phyloP scores from a whole-genome alignment of 495 filamentous ascomycete species.

The Penicillium cataractarum region DNA sequence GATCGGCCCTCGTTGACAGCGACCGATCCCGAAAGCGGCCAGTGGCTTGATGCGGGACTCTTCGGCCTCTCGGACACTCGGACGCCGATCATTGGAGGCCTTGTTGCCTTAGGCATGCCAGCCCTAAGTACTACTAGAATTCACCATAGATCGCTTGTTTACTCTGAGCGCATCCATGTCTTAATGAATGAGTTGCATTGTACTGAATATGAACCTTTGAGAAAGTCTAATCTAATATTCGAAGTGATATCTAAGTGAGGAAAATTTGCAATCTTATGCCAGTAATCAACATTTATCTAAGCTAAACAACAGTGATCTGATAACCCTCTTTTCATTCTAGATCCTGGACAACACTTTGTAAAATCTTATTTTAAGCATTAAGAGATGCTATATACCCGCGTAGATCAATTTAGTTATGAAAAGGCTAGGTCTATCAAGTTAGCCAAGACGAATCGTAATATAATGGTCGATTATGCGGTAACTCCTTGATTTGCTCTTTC shows the following conservation, averaged over 20 bases:
- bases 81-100: background rate
- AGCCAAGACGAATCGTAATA: background rate
- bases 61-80: background rate
- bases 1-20: constrained; percentile 6
- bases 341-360: no score
- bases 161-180: background rate
- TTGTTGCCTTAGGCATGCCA: background rate
- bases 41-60: background rate
- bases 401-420: no score
- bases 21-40: constrained; percentile 8
- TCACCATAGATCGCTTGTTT: no score
- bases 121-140: background rate
- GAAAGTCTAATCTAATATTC: background rate
- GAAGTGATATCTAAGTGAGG: background rate
- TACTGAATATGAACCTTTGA: background rate
- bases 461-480: background rate
- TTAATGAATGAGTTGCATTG: background rate
- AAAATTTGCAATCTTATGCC: no score
- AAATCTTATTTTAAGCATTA: no score
- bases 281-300: no score
- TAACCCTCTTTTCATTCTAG: no score
- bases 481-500: background rate
- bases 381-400: no score
- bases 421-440: no score
- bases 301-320: no score